Base-by-base conservation (phyloP, 2,329 filamentous ascomycete genomes). In the Blastomyces percursus region DNA sequence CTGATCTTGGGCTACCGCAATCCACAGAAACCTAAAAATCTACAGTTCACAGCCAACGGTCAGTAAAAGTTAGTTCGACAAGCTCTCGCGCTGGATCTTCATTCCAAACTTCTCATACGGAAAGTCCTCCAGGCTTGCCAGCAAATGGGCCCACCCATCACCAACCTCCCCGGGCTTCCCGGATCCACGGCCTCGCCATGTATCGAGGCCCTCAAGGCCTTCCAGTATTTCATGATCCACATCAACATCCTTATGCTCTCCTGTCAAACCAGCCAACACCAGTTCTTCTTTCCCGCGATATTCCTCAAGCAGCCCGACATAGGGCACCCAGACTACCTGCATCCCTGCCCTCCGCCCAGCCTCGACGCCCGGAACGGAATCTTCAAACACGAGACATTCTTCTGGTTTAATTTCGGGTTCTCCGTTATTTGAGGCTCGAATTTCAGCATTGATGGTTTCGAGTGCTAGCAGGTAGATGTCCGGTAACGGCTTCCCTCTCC, bases 331-430 rank as follows among this genome's bases (percentile, higher is more conserved):
- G 0, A 96, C 81, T 14, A 95, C 91, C 67, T 93, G 86, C 93
- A 97, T 97, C 0, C 93, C 93, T 0, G 94, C 94, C 67, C 94
- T 84, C 61, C 94, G 81, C 4, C 91, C 94, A 1, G 91, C 86
- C 77, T 99, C 94, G 2, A 96, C 91, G 3, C 94, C 94, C 0
- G 91, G 90, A 1, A 97, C 92, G 55, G 88, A 90, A 75, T 99
- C 94, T 77, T 99, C 94, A 70, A 99, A 97, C 0, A 97, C 94
- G 19, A 99, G 80, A 72, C 94, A 97, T 75, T 97, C 93, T 67
- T 89, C 88, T 0, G 91, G 91, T 61, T 73, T 80, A 66, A 99
- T 87, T 61, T 81, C 80, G 64, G 83, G 78, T 66, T 81, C 78
- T 60, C 88, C 86, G 48, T 70, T 68, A 0, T 84, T 85, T 3